Evolutionary conservation across 352 stramenopile genomes (phyloP).

Genomic region (Peronospora farinosa): DNA sequence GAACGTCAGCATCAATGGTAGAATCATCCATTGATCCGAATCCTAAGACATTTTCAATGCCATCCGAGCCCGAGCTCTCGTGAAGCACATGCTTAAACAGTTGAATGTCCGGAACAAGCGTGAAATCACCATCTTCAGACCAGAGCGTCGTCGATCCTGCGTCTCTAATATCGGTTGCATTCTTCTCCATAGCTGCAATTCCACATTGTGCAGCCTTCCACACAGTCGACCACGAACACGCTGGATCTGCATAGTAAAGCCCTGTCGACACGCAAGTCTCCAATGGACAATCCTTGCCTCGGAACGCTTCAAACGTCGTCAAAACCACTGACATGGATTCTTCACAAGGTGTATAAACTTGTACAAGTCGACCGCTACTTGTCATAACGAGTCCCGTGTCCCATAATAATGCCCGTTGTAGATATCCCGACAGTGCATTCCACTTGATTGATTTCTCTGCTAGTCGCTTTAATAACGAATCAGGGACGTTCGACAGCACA

Average conservation of each 20-base stretch:
- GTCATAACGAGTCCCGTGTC: slow-evolving; percentile 43
- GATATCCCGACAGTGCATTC: slow-evolving; percentile 30
- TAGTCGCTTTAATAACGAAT: slow-evolving; percentile 21
- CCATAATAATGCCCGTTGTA: slow-evolving; percentile 55
- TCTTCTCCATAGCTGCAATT: slow-evolving; percentile 19
- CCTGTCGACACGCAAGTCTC: slow-evolving; percentile 28
- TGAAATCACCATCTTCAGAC: slow-evolving; percentile 33
- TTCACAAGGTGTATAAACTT: slow-evolving; percentile 44
- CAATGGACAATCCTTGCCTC: slow-evolving; percentile 16
- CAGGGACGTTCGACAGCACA: slow-evolving; percentile 20
- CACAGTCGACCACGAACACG: slow-evolving; percentile 27
- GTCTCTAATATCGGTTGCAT: slow-evolving; percentile 18
- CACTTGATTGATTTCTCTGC: slow-evolving; percentile 23
- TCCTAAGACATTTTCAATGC: slow-evolving; percentile 4
- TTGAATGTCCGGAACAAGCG: slow-evolving; percentile 27
- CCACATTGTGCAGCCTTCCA: slow-evolving; percentile 28
- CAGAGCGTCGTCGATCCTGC: slow-evolving; percentile 29
- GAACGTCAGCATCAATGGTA: slow-evolving; percentile 10
- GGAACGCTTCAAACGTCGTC: slow-evolving; percentile 34
- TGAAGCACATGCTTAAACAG: slow-evolving; percentile 29
- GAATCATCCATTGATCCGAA: slow-evolving; percentile 4
- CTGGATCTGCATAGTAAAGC: slow-evolving; percentile 29
- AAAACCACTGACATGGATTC: slow-evolving; percentile 44
- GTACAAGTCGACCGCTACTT: slow-evolving; percentile 27
- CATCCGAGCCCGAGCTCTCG: slow-evolving; percentile 1